Evolutionary conservation across 805 yeast species (phyloP), one percentile per base, ranked within the genome.

Genomic region (Torulaspora delbrueckii): DNA sequence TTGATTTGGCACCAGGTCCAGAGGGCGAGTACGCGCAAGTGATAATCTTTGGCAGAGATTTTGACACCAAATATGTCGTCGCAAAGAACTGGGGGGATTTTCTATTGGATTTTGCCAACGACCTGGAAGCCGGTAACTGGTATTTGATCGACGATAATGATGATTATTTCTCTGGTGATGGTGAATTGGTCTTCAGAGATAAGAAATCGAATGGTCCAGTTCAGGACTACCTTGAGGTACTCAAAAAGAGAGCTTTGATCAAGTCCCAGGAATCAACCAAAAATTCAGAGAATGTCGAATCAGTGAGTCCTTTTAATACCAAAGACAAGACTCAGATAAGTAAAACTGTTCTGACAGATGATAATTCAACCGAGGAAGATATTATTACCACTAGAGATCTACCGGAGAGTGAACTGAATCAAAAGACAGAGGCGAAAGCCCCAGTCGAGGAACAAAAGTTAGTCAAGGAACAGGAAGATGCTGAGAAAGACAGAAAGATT

Each of bases 41-140:
- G 14, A 91, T 91, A 51, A 61, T 90, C 44, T 91, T 86, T 65
- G 99, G 99, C 32, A 81, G 97, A 60, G 98, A 91, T 54, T 91
- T 82, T 61, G 98, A 91, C 69, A 79, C 85, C 31, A 91, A 91
- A 63, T 88, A 78, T 65, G 90, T 86, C 31, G 72, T 93, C 45
- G 95, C 97, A 14, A 78, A 80, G 41, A 84, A 84, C 45, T 91
- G 95, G 83, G 96, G 95, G 13, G 93, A 86, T 58, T 93, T 93
- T 64, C 68, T 91, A 43, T 71, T 89, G 44, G 75, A 77, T 42
- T 82, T 89, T 62, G 95, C 90, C 23, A 87, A 88, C 54, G 97
- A 91, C 63, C 71, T 91, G 46, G 96, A 90, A 62, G 75, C 72
- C 42, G 96, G 96, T 8, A 84, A 84, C 62, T 87, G 86, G 77